Evolutionary conservation across 768 basidiomycete genomes (phyloP), one percentile per base, ranked within the genome.

Genomic region (Boletellus emodensis): DNA sequence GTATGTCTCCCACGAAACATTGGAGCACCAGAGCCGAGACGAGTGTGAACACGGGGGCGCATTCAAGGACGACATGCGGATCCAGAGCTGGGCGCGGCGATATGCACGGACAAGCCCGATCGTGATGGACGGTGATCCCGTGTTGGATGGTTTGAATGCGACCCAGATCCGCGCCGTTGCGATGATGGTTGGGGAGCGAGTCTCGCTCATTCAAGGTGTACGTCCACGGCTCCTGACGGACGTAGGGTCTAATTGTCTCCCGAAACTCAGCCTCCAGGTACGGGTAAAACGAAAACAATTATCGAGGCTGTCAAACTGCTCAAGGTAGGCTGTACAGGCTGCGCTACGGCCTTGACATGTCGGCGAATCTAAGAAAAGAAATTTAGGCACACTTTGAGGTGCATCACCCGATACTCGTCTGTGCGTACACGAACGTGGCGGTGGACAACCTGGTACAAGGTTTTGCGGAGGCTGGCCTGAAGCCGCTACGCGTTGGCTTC

Each of bases 241-340:
- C 37, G 43, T 13, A 10, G 41, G 13, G 11, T 33, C 33, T 51
- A 17, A 52, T 46, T 33, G 17, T 46, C 24, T 13, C 14, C 40
- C 42, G 48, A 30, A 46, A 43, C 55, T 15, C 59, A 91, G 88
- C 90, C 92, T 36, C 92, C 91, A 17, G 92, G 92, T 18, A 94
- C 91, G 0, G 94, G 94, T 33, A 97, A 97, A 69, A 94, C 93
- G 2, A 85, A 86, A 64, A 94, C 91, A 0, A 92, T 94, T 40
- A 83, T 92, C n/a, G 85, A 94, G 64, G 77, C 89, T 0, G 76
- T 90, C 51, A 85, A 81, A 56, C 62, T 94, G 15, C 79, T 94
- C 51, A 94, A 94, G 76, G 83, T 84, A 44, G 17, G 56, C 39
- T 15, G 10, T 28, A 26, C 24, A 3, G 4, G 4, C 12, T 15